Base-by-base conservation (phyloP, 2,329 filamentous ascomycete genomes). In the Phyllosticta paracitricarpa region DNA sequence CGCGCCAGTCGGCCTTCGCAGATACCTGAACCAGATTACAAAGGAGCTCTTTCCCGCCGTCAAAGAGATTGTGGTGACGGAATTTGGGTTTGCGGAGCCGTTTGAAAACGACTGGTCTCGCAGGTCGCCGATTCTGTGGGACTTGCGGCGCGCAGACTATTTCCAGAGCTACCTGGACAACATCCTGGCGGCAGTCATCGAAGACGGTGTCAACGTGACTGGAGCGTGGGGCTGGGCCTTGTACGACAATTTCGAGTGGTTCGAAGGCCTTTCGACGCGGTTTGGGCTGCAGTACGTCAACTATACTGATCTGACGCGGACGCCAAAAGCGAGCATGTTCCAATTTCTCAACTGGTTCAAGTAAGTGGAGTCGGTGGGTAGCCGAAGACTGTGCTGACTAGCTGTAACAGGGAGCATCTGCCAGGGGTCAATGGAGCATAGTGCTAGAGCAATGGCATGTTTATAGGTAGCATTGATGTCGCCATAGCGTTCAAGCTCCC, bases 211-310 rank as follows among this genome's bases (percentile, higher is more conserved):
- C 0, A 76, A 77, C 62, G 74, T 77, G 35, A 76, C 73, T 17
- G 75, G 75, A 2, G 75, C 75, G 1, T 76, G 72, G 66, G 72
- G 71, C 0, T 77, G 75, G 75, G 69, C 73, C 3, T 77, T 56
- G 70, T 72, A 57, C 28, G 75, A 77, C 58, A 77, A 77, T 57
- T 76, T 75, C 51, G 75, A 77, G 65, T 77, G 75, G 75, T 61
- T 64, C 4, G 62, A 69, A 24, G 77, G 77, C 2, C 69, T 66
- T 1, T 64, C 64, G 22, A 71, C 72, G 4, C 64, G 73, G 59
- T 77, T 77, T 62, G 76, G 76, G 9, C 55, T 78, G 65, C 75
- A 78, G 68, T 76, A 77, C 64, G 70, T 77, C 6, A 74, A 77
- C 60, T 76, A 76, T 56, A 73, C 70, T 25, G 72, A 69, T 54